phyloP scores from a whole-genome alignment of 208 protist species.

The Leishmania arabica region DNA sequence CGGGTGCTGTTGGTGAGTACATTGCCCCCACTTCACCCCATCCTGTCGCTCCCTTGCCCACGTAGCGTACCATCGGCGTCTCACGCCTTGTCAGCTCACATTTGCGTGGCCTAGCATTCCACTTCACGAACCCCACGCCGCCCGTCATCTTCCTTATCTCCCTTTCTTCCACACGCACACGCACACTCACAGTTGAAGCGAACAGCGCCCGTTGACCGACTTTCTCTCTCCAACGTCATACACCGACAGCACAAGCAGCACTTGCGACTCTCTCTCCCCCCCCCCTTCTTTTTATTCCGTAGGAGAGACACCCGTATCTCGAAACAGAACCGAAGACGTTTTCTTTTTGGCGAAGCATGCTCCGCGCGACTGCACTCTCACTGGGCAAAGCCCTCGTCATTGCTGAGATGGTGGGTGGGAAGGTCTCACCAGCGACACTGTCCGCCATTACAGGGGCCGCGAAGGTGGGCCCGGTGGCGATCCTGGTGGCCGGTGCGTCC shows the following conservation, averaged over 20 bases:
- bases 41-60: not conserved
- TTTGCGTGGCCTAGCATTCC: not conserved
- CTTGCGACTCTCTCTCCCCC: not conserved
- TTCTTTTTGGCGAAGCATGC: conserved; percentile 37
- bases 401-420: conserved; percentile 62
- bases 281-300: not conserved
- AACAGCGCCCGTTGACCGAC: not conserved
- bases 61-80: not conserved
- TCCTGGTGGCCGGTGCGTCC: conserved; percentile 77
- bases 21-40: not conserved
- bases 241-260: not conserved
- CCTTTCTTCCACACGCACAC: not conserved
- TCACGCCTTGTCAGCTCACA: not conserved
- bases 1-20: not conserved
- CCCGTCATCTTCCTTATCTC: not conserved
- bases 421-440: conserved; percentile 79
- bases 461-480: conserved; percentile 82
- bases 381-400: conserved; percentile 77
- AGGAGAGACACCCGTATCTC: not conserved
- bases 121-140: not conserved
- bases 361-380: conserved; percentile 34
- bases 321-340: not conserved
- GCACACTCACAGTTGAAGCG: not conserved
- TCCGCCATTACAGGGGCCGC: conserved; percentile 88
- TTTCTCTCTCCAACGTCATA: not conserved